phyloP scores from a whole-genome alignment of 1,284 basidiomycete species.

The Trametes polyzona region DNA sequence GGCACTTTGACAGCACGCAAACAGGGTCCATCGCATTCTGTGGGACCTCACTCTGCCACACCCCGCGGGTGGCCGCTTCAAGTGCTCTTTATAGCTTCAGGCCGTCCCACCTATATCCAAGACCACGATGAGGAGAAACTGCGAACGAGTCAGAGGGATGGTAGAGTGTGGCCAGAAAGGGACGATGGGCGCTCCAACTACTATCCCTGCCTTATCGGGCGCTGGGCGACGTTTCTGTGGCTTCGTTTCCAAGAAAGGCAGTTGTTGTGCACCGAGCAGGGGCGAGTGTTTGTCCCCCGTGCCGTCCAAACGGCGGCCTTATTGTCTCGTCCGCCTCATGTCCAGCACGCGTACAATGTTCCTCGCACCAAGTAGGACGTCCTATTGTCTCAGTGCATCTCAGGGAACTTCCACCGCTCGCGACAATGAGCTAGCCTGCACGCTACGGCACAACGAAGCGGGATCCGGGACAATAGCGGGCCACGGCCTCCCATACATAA shows the following conservation, averaged over 20 bases:
- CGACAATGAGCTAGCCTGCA: neutral
- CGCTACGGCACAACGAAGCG: neutral
- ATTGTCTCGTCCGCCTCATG: conserved; percentile 16
- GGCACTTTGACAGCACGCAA: too few relatives aligned
- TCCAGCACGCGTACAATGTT: conserved; percentile 6
- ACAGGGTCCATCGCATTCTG: too few relatives aligned
- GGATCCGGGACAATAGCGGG: conserved; percentile 18
- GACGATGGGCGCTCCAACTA: neutral
- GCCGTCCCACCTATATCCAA: too few relatives aligned
- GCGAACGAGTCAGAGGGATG: too few relatives aligned
- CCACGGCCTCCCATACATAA: neutral
- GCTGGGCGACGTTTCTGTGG: neutral
- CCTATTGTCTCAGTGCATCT: conserved; percentile 4
- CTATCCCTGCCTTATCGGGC: conserved; percentile 11
- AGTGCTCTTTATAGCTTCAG: too few relatives aligned
- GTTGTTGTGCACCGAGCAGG: conserved; percentile 1
- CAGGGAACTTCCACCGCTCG: neutral
- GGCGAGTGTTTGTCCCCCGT: conserved; percentile 8
- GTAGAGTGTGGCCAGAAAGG: neutral
- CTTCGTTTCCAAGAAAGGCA: conserved; percentile 1
- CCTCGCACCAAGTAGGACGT: neutral
- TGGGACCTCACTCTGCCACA: too few relatives aligned
- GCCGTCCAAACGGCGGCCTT: neutral
- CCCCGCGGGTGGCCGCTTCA: too few relatives aligned
- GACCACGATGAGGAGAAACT: too few relatives aligned